Base-by-base conservation (phyloP, 2,329 filamentous ascomycete genomes). In the Malbranchea cinnamomea region DNA sequence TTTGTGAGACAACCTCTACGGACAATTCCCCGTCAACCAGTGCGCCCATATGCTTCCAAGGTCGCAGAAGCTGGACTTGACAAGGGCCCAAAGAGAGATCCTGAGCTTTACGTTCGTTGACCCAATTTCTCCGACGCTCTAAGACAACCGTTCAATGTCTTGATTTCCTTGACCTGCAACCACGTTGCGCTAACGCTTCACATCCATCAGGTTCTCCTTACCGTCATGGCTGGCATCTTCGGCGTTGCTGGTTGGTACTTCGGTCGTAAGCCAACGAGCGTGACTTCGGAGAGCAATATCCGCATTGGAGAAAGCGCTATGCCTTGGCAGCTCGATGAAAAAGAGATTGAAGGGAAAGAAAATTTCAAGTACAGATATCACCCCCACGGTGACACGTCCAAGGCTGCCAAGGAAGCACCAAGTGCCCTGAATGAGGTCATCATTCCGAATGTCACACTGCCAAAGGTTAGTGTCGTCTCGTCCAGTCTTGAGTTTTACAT, bases 351-450 rank as follows among this genome's bases (percentile, higher is more conserved):
- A 59, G 43, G 34, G 26, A 44, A 62, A 37, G 50, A 57, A 24
- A 43, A 63, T 35, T 76, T 65, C 56, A 74, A 74, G 53, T 80
- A 79, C 68, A 68, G 74, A 58, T 83, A 83, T 63, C 73, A 82
- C 66, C 85, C 85, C 36, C 80, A 82, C 47, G 89, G 85, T 47
- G 82, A 95, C 62, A 60, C 68, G 51, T 74, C 52, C 59, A 67
- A 75, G 51, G 62, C 71, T 38, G 78, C 80, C 55, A 83, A 78
- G 65, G 82, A 94, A 50, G 89, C 89, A 38, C 89, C 89, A 43
- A 92, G 82, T 58, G 89, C 89, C 40, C 64, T 98, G 61, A 93
- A 98, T 69, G 80, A 79, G 41, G 85, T 94, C 46, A 77, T 98
- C 53, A 68, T 98, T 32, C 89, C 89, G 49, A 78, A 92, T 52